These are phyloP conservation scores for Starmerella ratchasimensis DNA, from an alignment of 805 yeast species.

Conservation along the genomic window DNA sequence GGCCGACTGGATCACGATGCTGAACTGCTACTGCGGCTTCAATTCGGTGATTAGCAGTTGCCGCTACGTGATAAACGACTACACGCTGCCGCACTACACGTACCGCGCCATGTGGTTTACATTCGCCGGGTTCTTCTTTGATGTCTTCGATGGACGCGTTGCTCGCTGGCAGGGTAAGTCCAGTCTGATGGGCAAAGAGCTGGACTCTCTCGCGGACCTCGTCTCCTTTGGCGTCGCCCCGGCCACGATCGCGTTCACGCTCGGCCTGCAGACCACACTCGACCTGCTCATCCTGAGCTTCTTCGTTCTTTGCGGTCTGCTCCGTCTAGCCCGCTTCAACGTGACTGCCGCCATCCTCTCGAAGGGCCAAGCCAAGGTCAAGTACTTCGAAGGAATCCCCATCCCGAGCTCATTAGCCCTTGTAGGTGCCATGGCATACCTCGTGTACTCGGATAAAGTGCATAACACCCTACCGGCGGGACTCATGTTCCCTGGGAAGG, in stretches of 20 bases:
- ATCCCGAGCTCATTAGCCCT: slow-evolving; percentile 76
- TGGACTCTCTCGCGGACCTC: slow-evolving; percentile 91
- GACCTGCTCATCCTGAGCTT: slow-evolving; percentile 65
- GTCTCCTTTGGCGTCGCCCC: slow-evolving; percentile 94
- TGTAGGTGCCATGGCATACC: slow-evolving; percentile 57
- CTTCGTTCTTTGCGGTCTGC: slow-evolving; percentile 85
- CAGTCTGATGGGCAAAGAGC: slow-evolving; percentile 90
- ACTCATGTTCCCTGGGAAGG: slow-evolving; percentile 37
- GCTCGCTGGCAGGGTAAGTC: slow-evolving; percentile 89
- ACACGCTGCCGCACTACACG: slow-evolving; percentile 40
- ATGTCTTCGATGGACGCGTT: slow-evolving; percentile 92
- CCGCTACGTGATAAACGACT: slow-evolving; percentile 59
- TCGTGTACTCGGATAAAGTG: slow-evolving; percentile 38
- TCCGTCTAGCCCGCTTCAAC: slow-evolving; percentile 88
- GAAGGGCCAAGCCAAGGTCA: slow-evolving; percentile 72
- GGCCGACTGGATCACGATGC: slow-evolving; percentile 90
- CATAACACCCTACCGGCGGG: slow-evolving; percentile 53
- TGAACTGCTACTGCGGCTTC: slow-evolving; percentile 90
- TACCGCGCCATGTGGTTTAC: slow-evolving; percentile 85
- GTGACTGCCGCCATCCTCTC: slow-evolving; percentile 89
- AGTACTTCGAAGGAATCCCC: slow-evolving; percentile 88
- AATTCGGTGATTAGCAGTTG: slow-evolving; percentile 77
- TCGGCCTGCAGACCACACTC: slow-evolving; percentile 74
- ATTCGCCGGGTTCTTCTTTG: slow-evolving; percentile 84
- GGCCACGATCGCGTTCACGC: slow-evolving; percentile 77